Evolutionary conservation across 2,329 filamentous ascomycete species (phyloP).

Genomic region (Pseudonectria buxi): DNA sequence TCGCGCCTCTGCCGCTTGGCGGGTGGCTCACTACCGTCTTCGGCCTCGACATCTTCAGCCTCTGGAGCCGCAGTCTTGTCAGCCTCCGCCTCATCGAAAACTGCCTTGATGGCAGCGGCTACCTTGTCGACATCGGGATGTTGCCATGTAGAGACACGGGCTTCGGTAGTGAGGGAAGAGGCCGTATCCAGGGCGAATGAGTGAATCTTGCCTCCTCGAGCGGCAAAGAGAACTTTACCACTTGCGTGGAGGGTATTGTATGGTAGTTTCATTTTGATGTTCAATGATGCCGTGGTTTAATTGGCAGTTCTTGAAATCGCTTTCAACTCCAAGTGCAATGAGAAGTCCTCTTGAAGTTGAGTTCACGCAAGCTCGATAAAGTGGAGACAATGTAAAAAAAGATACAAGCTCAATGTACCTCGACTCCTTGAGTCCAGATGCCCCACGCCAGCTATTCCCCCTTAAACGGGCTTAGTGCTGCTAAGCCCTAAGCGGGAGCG

Average conservation of each 20-base stretch:
- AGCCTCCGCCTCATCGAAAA: conserved; percentile 1
- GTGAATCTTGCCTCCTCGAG: conserved; percentile 65
- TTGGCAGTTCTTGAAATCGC: conserved; percentile 12
- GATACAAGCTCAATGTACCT: conserved; percentile 29
- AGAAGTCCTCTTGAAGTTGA: background rate
- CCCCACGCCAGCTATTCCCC: conserved; percentile 2
- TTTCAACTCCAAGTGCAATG: conserved; percentile 1
- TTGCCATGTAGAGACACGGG: conserved; percentile 56
- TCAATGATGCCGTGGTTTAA: conserved; percentile 5
- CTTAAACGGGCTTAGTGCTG: conserved; percentile 21
- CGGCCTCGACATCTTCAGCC: conserved; percentile 7
- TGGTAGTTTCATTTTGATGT: conserved; percentile 43
- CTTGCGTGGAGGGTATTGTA: conserved; percentile 56
- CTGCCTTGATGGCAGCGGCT: conserved; percentile 21
- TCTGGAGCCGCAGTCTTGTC: background rate
- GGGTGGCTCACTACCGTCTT: conserved; percentile 25
- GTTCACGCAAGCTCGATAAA: background rate
- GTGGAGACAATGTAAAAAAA: conserved; percentile 21
- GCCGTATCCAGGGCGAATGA: conserved; percentile 56
- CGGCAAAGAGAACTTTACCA: conserved; percentile 60
- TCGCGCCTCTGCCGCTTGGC: conserved; percentile 30
- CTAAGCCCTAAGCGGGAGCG: conserved; percentile 31
- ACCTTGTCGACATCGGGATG: conserved; percentile 36
- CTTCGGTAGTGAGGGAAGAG: conserved; percentile 50
- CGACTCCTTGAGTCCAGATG: background rate